Conservation (phyloP, 768 basidiomycete genomes). For the Imleria badia region DNA sequence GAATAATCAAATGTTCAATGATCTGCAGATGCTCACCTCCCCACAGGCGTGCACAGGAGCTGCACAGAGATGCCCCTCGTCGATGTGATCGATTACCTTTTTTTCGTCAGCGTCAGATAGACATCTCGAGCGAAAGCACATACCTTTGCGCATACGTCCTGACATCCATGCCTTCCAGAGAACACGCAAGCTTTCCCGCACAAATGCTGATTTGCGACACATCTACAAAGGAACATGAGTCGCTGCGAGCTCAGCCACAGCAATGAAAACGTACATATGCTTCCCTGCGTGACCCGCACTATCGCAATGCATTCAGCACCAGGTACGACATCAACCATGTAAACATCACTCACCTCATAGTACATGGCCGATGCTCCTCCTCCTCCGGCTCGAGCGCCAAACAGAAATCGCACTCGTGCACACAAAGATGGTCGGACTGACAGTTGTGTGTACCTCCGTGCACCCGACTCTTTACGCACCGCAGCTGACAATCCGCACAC, state of each 20-base stretch:
- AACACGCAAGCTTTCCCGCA: conserved; percentile 54
- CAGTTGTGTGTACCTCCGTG: too few relatives aligned
- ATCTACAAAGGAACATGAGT: too few relatives aligned
- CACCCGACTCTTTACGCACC: too few relatives aligned
- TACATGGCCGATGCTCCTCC: conserved; percentile 41
- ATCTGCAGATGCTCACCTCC: too few relatives aligned
- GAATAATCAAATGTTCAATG: not conserved
- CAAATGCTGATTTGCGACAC: conserved; percentile 49
- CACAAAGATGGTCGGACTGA: too few relatives aligned
- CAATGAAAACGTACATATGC: conserved; percentile 44
- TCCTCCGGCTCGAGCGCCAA: conserved; percentile 34
- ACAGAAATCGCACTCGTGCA: too few relatives aligned
- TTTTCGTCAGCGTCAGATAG: not conserved
- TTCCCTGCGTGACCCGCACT: conserved; percentile 60
- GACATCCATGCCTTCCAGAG: conserved; percentile 38
- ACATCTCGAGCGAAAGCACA: not conserved
- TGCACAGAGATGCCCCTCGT: conserved; percentile 52
- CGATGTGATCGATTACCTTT: conserved; percentile 48
- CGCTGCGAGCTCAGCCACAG: accelerated
- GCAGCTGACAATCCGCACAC: too few relatives aligned
- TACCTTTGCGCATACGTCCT: too few relatives aligned
- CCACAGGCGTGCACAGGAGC: conserved; percentile 56
- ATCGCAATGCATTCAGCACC: not conserved
- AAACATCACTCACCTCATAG: conserved; percentile 42
- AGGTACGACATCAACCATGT: not conserved